Evolutionary conservation across 805 yeast genomes (phyloP).

Genomic region (Maudiozyma bulderi): DNA sequence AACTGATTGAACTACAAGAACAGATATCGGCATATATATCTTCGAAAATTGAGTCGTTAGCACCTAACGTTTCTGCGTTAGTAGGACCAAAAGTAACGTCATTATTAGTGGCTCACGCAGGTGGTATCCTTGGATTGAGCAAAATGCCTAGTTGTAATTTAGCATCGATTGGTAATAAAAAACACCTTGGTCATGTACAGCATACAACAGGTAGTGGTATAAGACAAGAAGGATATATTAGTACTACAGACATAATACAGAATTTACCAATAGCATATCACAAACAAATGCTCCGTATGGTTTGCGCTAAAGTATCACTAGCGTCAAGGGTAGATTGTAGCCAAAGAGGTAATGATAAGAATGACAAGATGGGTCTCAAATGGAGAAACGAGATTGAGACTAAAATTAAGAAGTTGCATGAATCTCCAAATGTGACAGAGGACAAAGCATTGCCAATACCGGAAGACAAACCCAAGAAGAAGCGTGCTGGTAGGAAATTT

Average conservation of each 20-base stretch:
- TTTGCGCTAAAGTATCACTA: conserved; percentile 68
- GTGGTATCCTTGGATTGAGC: conserved; percentile 59
- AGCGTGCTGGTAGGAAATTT: conserved; percentile 75
- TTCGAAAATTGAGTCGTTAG: conserved; percentile 44
- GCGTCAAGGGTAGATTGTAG: conserved; percentile 77
- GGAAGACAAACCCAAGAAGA: conserved; percentile 63
- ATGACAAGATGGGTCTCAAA: conserved; percentile 47
- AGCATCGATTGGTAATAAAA: conserved; percentile 59
- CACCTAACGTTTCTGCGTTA: conserved; percentile 72
- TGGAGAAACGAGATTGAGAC: conserved; percentile 51
- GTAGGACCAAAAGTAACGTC: conserved; percentile 69
- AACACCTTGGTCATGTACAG: conserved; percentile 28
- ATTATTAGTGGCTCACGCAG: conserved; percentile 56
- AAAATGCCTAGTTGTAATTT: conserved; percentile 75
- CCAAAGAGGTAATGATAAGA: conserved; percentile 25
- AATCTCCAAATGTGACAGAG: conserved; percentile 66
- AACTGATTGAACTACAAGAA: conserved; percentile 35
- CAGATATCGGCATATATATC: conserved; percentile 48
- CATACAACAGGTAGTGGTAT: conserved; percentile 33
- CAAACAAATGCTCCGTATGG: conserved; percentile 64
- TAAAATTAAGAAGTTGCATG: conserved; percentile 60
- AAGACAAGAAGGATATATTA: conserved; percentile 62
- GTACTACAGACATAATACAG: conserved; percentile 49
- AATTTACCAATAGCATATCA: conserved; percentile 48
- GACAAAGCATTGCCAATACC: conserved; percentile 70